Base-by-base conservation (phyloP, 1,284 basidiomycete genomes). In the Hymenochaete sp. region DNA sequence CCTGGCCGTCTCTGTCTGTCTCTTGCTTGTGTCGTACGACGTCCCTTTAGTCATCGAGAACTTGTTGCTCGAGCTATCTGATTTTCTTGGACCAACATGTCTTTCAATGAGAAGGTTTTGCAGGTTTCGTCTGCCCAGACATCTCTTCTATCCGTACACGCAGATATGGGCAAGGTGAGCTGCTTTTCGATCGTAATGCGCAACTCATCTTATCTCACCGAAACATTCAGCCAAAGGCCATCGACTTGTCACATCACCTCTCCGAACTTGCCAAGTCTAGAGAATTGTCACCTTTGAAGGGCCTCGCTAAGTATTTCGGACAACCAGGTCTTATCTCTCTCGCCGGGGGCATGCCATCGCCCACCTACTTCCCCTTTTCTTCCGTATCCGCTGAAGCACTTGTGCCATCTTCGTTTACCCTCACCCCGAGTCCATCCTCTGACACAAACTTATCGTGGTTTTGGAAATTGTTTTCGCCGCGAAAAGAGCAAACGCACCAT, bases 281-380 rank as follows among this genome's bases (percentile, higher is more conserved):
- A 26, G 47, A 57, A 25, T 53, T 64, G 1, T 82, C 76, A 36
- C 78, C 80, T 2, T 63, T 91, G 46, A 90, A 90, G 61, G 69
- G 64, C 11, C 58, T 83, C 28, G 68, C 70, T 53, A 76, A 73
- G 59, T 80, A 78, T 56, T 62, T 68, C 46, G 66, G 62, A 3
- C 65, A 66, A 31, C 70, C 73, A 10, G 74, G 72, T 22, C 41
- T 77, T 19, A 71, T 81, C 49, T 63, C 59, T 42, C 63, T 84
- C 44, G 75, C 77, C 6, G 79, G 79, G 56, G 79, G 82, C 22
- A 56, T 79, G 31, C 82, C 83, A 2, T 70, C 65, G 57, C 68
- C 76, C 22, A 65, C 63, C 2, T 77, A 79, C 60, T 83, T 83
- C 57, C 81, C 82, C 0, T 77, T 81, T 54, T 66, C 75, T 22